phyloP scores from a whole-genome alignment of 495 filamentous ascomycete genomes.

The Antarctomyces pellizariae region DNA sequence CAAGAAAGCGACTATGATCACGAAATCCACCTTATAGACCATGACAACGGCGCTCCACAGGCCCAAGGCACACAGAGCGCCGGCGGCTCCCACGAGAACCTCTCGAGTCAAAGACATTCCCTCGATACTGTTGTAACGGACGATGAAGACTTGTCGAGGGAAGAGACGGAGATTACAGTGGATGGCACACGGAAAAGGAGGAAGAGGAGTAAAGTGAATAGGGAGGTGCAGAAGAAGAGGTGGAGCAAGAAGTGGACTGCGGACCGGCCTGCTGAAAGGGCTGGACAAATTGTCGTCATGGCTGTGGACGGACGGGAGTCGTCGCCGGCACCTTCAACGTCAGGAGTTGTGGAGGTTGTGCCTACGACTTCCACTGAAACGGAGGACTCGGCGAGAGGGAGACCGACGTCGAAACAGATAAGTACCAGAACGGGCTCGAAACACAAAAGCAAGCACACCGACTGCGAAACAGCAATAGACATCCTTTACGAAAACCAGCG shows the following conservation, averaged over 20 bases:
- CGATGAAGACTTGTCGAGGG: too few relatives aligned
- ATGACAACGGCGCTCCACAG: too few relatives aligned
- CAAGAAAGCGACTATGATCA: constrained; percentile 34
- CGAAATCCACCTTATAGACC: constrained; percentile 34
- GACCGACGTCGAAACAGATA: constrained; percentile 13
- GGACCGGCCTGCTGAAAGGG: not conserved
- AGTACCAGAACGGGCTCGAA: constrained; percentile 4
- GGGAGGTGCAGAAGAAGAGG: too few relatives aligned
- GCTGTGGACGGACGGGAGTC: not conserved
- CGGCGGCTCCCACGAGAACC: too few relatives aligned
- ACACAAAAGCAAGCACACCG: constrained; percentile 3
- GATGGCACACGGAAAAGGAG: too few relatives aligned
- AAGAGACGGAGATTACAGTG: too few relatives aligned
- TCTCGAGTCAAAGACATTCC: too few relatives aligned
- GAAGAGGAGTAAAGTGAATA: too few relatives aligned
- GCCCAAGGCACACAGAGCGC: too few relatives aligned
- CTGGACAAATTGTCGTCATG: not conserved
- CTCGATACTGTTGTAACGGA: too few relatives aligned
- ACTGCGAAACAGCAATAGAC: constrained; percentile 41
- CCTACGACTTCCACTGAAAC: not conserved
- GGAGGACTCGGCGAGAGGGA: constrained; percentile 4
- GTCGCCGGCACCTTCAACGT: too few relatives aligned
- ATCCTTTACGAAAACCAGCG: constrained; percentile 88
- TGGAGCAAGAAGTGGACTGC: too few relatives aligned
- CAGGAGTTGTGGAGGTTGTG: constrained; percentile 3